Base-by-base conservation (phyloP, 768 basidiomycete species). In the Xerocomellus dryophilus region DNA sequence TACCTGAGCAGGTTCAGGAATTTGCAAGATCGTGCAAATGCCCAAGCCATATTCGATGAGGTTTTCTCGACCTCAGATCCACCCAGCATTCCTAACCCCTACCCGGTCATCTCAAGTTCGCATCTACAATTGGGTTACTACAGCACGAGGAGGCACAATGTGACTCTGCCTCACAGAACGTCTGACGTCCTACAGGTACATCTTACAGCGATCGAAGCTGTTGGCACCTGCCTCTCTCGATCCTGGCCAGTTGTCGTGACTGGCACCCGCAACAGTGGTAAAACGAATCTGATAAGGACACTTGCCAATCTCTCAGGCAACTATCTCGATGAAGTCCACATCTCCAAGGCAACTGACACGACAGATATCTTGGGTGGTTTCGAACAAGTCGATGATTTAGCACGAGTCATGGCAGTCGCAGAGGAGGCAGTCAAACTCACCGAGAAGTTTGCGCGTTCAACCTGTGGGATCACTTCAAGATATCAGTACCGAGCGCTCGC, bases 361-460 rank as follows among this genome's bases (percentile, higher is more conserved):
- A 85, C 86, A 69, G 97, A 99, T 70, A 85, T 99, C 32, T 74
- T 99, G 41, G 97, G 97, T 32, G 88, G 90, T 67, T 98, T 98
- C 65, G 97, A 99, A 71, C 96, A 98, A 71, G 83, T 87, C 25
- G 89, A 93, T 66, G 50, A 66, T 35, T 71, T 70, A n/a, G 72
- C 74, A 34, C 77, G 76, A 27, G 47, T 66, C 39, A 49, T 71
- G 10, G 62, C 65, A 17, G 52, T 79, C 10, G 64, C 81, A 11
- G 72, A 78, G 29, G 71, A 78, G 17, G 60, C 78, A 6, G 57
- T 81, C 20, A 55, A 57, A 23, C 55, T 79, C 1, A 53, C 78
- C 3, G 75, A 81, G 25, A 53, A 59, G 8, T 64, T 72, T 32
- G 63, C 76, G 36, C 78, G 80, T 35, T 71, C 72, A 57, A 2